A percentile compares a stretch with the other conserved stretches of the same genome.
These are phyloP conservation scores for Botrytis fragariae DNA, from an alignment of 2,329 filamentous ascomycete species.

Conservation along the genomic window DNA sequence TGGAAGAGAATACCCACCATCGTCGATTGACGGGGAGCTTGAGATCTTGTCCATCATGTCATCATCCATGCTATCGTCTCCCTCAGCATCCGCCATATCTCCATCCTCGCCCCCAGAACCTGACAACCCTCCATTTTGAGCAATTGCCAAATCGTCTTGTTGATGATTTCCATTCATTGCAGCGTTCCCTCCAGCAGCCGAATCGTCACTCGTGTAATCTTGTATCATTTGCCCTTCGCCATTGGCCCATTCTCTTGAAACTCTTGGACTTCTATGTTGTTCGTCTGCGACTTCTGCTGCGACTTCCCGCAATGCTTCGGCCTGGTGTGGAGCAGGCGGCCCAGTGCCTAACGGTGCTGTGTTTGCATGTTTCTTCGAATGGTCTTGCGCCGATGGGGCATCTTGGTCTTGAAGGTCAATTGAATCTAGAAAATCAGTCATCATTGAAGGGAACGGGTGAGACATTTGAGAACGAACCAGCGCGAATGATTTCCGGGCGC, in stretches of 20 bases:
- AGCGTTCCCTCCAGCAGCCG: conserved; percentile 43
- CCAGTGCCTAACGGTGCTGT: conserved; percentile 50
- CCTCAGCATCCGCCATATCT: conserved; percentile 66
- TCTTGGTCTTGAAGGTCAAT: conserved; percentile 88
- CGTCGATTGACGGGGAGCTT: conserved; percentile 96
- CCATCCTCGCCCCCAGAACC: conserved; percentile 53
- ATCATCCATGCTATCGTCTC: conserved; percentile 71
- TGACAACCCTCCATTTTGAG: conserved; percentile 58
- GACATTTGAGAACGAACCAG: conserved; percentile 43
- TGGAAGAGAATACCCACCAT: conserved; percentile 72
- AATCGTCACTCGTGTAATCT: conserved; percentile 45
- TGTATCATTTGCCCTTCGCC: conserved; percentile 33
- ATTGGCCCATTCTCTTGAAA: conserved; percentile 54
- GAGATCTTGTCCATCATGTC: conserved; percentile 99
- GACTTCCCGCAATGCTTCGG: conserved; percentile 77
- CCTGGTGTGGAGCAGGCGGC: conserved; percentile 64
- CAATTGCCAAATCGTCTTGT: conserved; percentile 58
- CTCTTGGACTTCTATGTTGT: conserved; percentile 60
- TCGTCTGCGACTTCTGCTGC: conserved; percentile 74
- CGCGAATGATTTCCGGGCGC: conserved; percentile 54
- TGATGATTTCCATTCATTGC: conserved; percentile 44
- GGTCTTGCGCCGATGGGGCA: conserved; percentile 80
- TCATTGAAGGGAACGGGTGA: conserved; percentile 9
- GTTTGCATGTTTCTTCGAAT: conserved; percentile 56
- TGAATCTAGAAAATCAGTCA: conserved; percentile 62